Conservation (phyloP, 495 filamentous ascomycete genomes). For the Letharia columbiana region DNA sequence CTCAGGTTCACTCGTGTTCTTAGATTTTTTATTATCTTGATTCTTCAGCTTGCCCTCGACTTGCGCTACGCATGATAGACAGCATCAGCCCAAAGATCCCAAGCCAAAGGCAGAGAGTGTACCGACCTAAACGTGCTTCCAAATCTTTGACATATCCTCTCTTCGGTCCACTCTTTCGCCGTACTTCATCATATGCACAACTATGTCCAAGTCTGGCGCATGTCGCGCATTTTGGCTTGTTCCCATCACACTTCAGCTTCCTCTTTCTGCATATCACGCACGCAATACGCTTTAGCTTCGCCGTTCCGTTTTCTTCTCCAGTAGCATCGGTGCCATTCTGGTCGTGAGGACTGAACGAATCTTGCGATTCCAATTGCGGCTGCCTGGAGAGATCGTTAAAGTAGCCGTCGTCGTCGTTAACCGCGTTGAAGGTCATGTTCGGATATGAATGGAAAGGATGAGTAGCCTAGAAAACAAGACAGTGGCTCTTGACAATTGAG, state of each 20-base stretch:
- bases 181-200: conserved; percentile 91
- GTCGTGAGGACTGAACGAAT: conserved; percentile 26
- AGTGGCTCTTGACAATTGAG: neutral
- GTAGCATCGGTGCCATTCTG: conserved; percentile 27
- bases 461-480: neutral
- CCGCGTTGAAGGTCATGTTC: conserved; percentile 37
- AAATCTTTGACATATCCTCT: conserved; percentile 96
- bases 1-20: conserved; percentile 25
- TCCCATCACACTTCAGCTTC: conserved; percentile 73
- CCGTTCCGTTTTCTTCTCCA: conserved; percentile 48
- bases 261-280: conserved; percentile 92
- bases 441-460: neutral
- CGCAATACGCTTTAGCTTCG: conserved; percentile 88
- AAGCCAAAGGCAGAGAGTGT: neutral
- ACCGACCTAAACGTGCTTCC: conserved; percentile 82
- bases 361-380: conserved; percentile 27
- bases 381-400: conserved; percentile 51
- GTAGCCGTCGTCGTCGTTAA: conserved; percentile 37
- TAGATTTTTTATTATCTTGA: conserved; percentile 23
- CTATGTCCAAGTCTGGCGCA: conserved; percentile 82
- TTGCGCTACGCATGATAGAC: conserved; percentile 54
- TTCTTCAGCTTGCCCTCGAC: conserved; percentile 77
- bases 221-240: conserved; percentile 79
- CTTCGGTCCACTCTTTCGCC: conserved; percentile 97
- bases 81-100: neutral